These are phyloP conservation scores for Talaromyces sp. DNA, from an alignment of 2,329 filamentous ascomycete genomes.

Conservation along the genomic window DNA sequence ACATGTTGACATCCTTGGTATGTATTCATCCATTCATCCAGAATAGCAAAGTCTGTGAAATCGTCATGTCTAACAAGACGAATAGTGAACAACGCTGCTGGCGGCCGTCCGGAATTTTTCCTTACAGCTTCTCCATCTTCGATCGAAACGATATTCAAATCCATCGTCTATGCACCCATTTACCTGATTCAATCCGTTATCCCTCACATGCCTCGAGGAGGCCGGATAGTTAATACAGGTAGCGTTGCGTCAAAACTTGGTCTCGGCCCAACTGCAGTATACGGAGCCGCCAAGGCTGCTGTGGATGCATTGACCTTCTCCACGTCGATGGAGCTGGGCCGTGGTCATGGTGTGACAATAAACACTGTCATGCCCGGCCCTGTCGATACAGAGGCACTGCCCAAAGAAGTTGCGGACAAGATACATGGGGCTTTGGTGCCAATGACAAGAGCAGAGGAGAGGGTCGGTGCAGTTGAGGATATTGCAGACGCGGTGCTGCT, in stretches of 20 bases:
- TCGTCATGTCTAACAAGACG: slow-evolving; percentile 1
- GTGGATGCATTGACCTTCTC: slow-evolving; percentile 16
- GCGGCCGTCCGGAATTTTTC: slow-evolving; percentile 8
- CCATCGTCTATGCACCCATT: slow-evolving; percentile 15
- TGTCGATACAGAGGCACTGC: slow-evolving; percentile 32
- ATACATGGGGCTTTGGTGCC: slow-evolving; percentile 15
- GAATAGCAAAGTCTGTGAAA: background rate
- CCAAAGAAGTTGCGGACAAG: slow-evolving; percentile 3
- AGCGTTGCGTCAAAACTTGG: slow-evolving; percentile 24
- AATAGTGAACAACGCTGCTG: slow-evolving; percentile 20
- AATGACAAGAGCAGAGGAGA: slow-evolving; percentile 28
- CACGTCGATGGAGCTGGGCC: slow-evolving; percentile 25
- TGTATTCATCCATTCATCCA: background rate
- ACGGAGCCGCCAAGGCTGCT: slow-evolving; percentile 20
- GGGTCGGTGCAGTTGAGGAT: slow-evolving; percentile 35
- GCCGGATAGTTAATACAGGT: slow-evolving; percentile 34
- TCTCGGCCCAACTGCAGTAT: slow-evolving; percentile 13
- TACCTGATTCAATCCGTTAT: slow-evolving; percentile 18
- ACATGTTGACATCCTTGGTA: slow-evolving; percentile 22
- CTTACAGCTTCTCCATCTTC: slow-evolving; percentile 10
- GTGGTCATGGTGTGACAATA: slow-evolving; percentile 39
- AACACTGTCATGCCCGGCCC: slow-evolving; percentile 42
- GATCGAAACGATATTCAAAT: slow-evolving; percentile 13
- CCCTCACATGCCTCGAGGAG: slow-evolving; percentile 27
- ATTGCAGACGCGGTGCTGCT: slow-evolving; percentile 41